Evolutionary conservation across 1,284 basidiomycete species (phyloP).

Genomic region (Schizophyllum amplum): DNA sequence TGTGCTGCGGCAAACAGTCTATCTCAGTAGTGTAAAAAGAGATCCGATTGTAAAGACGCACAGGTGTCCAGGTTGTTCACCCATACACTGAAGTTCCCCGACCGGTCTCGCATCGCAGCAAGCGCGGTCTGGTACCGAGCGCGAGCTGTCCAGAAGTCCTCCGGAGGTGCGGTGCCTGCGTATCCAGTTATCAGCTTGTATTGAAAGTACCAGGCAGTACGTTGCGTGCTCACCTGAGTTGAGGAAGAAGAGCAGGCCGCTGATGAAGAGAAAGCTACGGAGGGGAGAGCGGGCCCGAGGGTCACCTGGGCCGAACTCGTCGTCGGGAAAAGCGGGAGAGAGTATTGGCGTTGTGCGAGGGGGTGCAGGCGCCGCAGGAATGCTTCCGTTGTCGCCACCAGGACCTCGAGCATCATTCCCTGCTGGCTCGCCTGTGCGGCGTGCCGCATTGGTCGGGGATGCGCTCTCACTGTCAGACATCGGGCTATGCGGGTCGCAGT

Average conservation of each 20-base stretch:
- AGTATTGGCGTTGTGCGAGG: not conserved
- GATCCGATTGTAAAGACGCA: not conserved
- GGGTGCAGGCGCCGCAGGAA: not conserved
- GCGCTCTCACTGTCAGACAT: no score
- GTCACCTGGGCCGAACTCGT: not conserved
- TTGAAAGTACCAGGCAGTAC: not conserved
- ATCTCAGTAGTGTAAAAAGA: slow-evolving; percentile 35
- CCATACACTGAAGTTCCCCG: not conserved
- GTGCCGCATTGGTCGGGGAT: no score
- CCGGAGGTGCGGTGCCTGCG: slow-evolving; percentile 55
- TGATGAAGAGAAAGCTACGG: slow-evolving; percentile 66
- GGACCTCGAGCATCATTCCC: no score
- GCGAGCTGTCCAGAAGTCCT: slow-evolving; percentile 42
- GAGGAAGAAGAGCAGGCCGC: slow-evolving; percentile 67
- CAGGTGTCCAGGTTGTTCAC: not conserved
- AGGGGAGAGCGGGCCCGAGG: slow-evolving; percentile 27
- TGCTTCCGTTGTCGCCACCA: no score
- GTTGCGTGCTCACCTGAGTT: not conserved
- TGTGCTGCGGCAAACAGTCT: slow-evolving; percentile 54
- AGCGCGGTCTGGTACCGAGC: slow-evolving; percentile 60
- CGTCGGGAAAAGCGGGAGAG: not conserved
- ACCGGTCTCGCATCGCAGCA: slow-evolving; percentile 35
- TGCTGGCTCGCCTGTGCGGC: no score
- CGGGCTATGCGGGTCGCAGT: no score
- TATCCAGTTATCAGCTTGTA: not conserved